Percentiles rank a stretch among this genome's conserved stretches.
These are phyloP conservation scores for Mortierella antarctica DNA, from an alignment of 192 early-diverging fungal species.

Conservation along the genomic window DNA sequence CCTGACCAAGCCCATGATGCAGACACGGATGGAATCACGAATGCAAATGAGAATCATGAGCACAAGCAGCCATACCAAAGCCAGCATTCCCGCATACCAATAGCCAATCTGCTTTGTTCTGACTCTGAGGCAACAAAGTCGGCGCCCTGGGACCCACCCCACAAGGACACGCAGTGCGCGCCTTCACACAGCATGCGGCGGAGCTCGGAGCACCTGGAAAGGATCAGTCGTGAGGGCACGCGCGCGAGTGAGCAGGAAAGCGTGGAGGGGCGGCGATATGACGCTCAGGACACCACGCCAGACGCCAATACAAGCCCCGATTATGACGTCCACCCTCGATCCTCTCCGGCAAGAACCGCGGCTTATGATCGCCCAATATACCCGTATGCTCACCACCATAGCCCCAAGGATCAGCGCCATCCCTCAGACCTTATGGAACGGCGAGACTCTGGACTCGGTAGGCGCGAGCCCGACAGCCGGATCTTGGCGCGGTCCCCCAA, in stretches of 20 bases:
- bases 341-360: no score
- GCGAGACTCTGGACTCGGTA: constrained; percentile 18
- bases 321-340: no score
- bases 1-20: constrained; percentile 15
- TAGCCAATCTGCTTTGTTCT: constrained; percentile 37
- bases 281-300: no score
- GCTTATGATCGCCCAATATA: no score
- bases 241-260: no score
- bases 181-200: background rate
- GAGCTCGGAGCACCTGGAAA: background rate
- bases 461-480: constrained; percentile 12
- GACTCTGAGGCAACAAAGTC: constrained; percentile 6
- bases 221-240: no score
- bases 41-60: background rate
- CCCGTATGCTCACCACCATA: no score
- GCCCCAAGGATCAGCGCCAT: no score
- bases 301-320: no score
- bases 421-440: background rate
- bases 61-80: constrained; percentile 8
- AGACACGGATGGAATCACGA: background rate
- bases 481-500: background rate
- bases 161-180: background rate
- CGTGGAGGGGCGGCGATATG: no score
- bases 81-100: constrained; percentile 18
- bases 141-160: constrained; percentile 14